Evolutionary conservation across 805 yeast genomes (phyloP).

Genomic region (Metschnikowia henanensis): DNA sequence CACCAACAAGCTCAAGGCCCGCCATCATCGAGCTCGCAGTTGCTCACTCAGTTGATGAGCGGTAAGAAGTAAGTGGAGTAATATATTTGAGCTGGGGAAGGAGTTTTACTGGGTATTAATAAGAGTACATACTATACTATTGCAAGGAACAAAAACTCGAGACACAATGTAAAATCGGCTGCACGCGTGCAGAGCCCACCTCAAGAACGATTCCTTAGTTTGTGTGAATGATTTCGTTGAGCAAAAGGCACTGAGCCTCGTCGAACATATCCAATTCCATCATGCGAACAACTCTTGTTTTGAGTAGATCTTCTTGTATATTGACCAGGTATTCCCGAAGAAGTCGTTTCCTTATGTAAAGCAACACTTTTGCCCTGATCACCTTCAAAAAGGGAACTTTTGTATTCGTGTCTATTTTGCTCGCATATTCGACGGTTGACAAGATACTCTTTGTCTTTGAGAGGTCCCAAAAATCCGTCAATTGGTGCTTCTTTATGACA

Average conservation of each 20-base stretch:
- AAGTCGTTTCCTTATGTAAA: slow-evolving; percentile 11
- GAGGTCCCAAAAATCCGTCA: slow-evolving; percentile 20
- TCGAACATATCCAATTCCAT: slow-evolving; percentile 22
- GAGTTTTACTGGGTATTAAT: neutral
- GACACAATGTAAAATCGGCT: too few relatives aligned
- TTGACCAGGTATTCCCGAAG: slow-evolving; percentile 10
- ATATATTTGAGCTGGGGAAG: neutral
- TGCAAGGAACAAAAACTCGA: too few relatives aligned
- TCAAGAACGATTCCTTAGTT: neutral
- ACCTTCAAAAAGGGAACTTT: slow-evolving; percentile 7
- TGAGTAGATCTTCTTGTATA: slow-evolving; percentile 10
- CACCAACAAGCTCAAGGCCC: slow-evolving; percentile 14
- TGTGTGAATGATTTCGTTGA: slow-evolving; percentile 8
- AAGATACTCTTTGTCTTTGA: slow-evolving; percentile 18
- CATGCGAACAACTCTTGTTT: slow-evolving; percentile 19
- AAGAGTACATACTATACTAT: too few relatives aligned
- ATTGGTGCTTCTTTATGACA: slow-evolving; percentile 8
- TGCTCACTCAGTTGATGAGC: slow-evolving; percentile 80
- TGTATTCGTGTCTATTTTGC: slow-evolving; percentile 6
- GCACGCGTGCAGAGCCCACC: too few relatives aligned
- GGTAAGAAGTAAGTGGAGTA: slow-evolving; percentile 51
- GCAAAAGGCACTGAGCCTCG: slow-evolving; percentile 12
- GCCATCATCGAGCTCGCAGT: slow-evolving; percentile 68
- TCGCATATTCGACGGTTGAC: slow-evolving; percentile 21
- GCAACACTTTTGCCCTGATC: slow-evolving; percentile 12